Evolutionary conservation across 306 rosid genomes (phyloP).

Genomic region (Abrus precatorius): DNA sequence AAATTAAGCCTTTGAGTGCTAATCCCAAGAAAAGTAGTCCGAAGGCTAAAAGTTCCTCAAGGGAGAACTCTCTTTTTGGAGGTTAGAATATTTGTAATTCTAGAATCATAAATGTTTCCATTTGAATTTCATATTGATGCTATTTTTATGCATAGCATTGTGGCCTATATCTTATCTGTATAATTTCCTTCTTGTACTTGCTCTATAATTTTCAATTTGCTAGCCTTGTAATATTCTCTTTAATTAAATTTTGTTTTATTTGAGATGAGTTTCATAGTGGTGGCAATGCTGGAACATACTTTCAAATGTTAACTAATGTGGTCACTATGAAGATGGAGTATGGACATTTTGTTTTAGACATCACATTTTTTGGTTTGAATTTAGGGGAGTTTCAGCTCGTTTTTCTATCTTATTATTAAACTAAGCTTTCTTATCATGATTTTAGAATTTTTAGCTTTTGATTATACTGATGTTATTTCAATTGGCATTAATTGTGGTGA

Average conservation of each 20-base stretch:
- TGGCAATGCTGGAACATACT: constrained; percentile 1
- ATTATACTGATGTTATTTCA: constrained; percentile 27
- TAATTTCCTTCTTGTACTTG: constrained; percentile 20
- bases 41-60: constrained; percentile 85
- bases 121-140: constrained; percentile 20
- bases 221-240: constrained; percentile 3
- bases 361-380: constrained; percentile 26
- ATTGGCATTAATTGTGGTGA: constrained; percentile 15
- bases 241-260: constrained; percentile 18
- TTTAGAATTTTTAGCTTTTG: constrained; percentile 13
- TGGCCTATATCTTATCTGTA: constrained; percentile 24
- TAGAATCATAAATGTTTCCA: constrained; percentile 15
- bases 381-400: constrained; percentile 10
- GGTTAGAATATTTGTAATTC: constrained; percentile 66
- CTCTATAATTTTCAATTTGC: background rate
- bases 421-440: constrained; percentile 29
- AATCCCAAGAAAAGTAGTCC: constrained; percentile 92
- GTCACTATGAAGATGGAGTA: background rate
- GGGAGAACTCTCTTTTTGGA: constrained; percentile 90
- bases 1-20: constrained; percentile 63
- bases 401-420: constrained; percentile 33
- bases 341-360: constrained; percentile 32
- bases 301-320: constrained; percentile 5
- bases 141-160: constrained; percentile 4
- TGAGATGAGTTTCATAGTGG: constrained; percentile 41